phyloP scores from a whole-genome alignment of 2,329 filamentous ascomycete species.

The Fusarium siculi region DNA sequence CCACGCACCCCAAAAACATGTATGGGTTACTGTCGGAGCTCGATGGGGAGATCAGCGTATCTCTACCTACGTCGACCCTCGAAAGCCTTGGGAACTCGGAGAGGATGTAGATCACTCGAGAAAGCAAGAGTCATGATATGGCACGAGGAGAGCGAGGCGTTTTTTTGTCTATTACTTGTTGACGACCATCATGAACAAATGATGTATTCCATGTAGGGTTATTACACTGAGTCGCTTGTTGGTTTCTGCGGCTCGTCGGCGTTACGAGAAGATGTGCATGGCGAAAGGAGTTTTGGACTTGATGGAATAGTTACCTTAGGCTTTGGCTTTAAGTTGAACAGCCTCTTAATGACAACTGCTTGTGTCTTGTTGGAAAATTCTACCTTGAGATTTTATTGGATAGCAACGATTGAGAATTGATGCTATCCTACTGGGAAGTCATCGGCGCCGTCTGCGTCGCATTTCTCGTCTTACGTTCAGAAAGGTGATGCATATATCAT shows the following conservation, averaged over 20 bases:
- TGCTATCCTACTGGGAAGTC: background rate
- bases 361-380: constrained; percentile 7
- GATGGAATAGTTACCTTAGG: constrained; percentile 5
- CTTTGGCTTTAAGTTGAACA: constrained; percentile 20
- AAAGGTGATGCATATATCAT: background rate
- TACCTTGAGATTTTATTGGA: background rate
- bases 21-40: constrained; percentile 76
- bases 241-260: constrained; percentile 32
- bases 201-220: constrained; percentile 42
- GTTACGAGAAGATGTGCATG: constrained; percentile 39
- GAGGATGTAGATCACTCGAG: constrained; percentile 60
- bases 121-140: constrained; percentile 37
- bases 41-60: constrained; percentile 67
- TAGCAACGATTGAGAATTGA: background rate
- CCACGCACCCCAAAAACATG: constrained; percentile 68
- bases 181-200: constrained; percentile 42
- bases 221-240: constrained; percentile 30
- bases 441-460: background rate
- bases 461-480: background rate
- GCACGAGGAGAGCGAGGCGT: constrained; percentile 39
- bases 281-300: constrained; percentile 31
- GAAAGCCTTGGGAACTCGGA: constrained; percentile 63
- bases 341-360: constrained; percentile 18
- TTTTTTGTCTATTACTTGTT: constrained; percentile 36
- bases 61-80: constrained; percentile 66